Evolutionary conservation across 441 rosid species (phyloP), one percentile per base, ranked within the genome.

Genomic region (Adansonia gregorii): DNA sequence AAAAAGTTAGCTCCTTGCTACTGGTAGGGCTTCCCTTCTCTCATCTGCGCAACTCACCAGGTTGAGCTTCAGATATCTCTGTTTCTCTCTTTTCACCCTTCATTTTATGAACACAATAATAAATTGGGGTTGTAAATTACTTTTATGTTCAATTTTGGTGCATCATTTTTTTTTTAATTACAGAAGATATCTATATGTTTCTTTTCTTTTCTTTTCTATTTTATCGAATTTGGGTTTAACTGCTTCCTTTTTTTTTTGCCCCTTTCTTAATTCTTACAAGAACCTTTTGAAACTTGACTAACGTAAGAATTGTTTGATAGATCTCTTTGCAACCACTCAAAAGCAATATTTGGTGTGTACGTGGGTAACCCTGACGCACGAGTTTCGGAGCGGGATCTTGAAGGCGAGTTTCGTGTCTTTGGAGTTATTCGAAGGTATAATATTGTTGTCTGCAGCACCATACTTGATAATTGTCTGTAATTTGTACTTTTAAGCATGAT

Each of bases 341-440:
- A 9, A 45, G 2, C 8, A 58, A 90, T 90, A 91, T 86, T 90
- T 46, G 88, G 92, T 8, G 94, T 90, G 19, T 90, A 90, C 56
- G 94, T 90, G 24, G 92, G 94, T 54, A 90, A 89, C 78, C 84
- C 89, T 87, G 94, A 89, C 73, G 85, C 94, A 12, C 81, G 92
- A 52, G 92, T 90, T 71, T 82, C 91, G 48, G 94, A 90, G 80
- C 89, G 94, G 59, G 94, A 90, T 35, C 94, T 90, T 2, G 94
- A 90, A 75, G 94, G 89, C 77, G 94, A 88, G 86, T 90, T 90
- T 73, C 94, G 92, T 60, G 72, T 78, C 4, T 88, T 79, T 76
- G 92, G 92, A 49, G 88, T 83, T 52, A 87, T 90, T 78, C 83
- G 89, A 79, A 90, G 92, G 91, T 86, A 70, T 10, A 59, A 35